Conservation (phyloP, 805 yeast genomes). For the Tanozyma kutaoensis region DNA sequence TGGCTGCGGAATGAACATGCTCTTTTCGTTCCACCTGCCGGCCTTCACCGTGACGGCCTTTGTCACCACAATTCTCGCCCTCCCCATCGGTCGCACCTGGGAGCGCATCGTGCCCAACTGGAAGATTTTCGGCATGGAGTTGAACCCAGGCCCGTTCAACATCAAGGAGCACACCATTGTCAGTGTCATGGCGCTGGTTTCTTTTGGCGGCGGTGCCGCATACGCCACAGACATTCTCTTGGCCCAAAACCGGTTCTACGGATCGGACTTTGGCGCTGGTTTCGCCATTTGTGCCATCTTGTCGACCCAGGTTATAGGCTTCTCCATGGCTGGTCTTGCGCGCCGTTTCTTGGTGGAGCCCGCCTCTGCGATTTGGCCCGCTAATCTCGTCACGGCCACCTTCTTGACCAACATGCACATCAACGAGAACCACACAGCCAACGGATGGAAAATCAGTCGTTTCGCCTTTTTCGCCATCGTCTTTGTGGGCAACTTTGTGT, state of each 20-base stretch:
- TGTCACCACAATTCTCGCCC: conserved; percentile 47
- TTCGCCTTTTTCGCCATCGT: conserved; percentile 33
- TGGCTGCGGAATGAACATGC: conserved; percentile 46
- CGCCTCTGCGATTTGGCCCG: conserved; percentile 61
- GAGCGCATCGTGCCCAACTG: conserved; percentile 21
- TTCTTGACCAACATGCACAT: conserved; percentile 39
- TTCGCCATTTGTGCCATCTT: conserved; percentile 37
- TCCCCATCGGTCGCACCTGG: conserved; percentile 45
- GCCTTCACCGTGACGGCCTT: conserved; percentile 33
- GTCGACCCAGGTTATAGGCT: conserved; percentile 53
- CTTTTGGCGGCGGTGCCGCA: conserved; percentile 30
- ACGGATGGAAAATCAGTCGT: conserved; percentile 50
- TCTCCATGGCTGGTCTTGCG: conserved; percentile 52
- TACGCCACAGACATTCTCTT: conserved; percentile 45
- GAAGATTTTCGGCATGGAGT: conserved; percentile 15
- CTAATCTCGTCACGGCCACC: conserved; percentile 45
- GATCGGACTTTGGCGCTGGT: conserved; percentile 34
- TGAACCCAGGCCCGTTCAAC: conserved; percentile 53
- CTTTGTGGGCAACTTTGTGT: conserved; percentile 26
- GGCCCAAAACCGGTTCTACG: conserved; percentile 37
- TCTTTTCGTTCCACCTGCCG: conserved; percentile 47
- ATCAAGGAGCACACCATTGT: conserved; percentile 49
- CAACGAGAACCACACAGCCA: conserved; percentile 36
- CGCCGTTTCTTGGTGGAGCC: conserved; percentile 50
- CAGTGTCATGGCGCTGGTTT: conserved; percentile 37